A percentile compares a stretch with the other conserved stretches of the same genome.
Evolutionary conservation across 352 stramenopile species (phyloP).

Genomic region (Phytophthora constricta): DNA sequence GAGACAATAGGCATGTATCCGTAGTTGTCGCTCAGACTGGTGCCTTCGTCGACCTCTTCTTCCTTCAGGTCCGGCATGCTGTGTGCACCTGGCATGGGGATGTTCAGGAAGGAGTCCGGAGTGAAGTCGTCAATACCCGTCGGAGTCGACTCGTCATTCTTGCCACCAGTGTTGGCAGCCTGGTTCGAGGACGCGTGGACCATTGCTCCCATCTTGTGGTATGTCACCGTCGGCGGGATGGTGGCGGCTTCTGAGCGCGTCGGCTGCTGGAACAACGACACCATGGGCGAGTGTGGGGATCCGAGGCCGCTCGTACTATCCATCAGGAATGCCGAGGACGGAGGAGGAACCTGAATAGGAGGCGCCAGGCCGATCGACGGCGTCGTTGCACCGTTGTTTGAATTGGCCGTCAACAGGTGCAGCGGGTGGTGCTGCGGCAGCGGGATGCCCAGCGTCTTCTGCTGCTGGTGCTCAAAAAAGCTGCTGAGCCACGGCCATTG

Average conservation of each 20-base stretch:
- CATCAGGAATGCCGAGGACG: slow-evolving; percentile 16
- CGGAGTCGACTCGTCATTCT: slow-evolving; percentile 41
- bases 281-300: slow-evolving; percentile 15
- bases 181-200: not conserved
- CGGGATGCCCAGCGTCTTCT: slow-evolving; percentile 63
- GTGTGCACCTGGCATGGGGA: slow-evolving; percentile 29
- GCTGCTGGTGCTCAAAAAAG: slow-evolving; percentile 85
- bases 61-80: slow-evolving; percentile 21
- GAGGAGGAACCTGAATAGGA: slow-evolving; percentile 51
- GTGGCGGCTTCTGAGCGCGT: not conserved
- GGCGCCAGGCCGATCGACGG: slow-evolving; percentile 33
- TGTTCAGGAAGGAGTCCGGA: slow-evolving; percentile 54
- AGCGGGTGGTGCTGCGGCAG: slow-evolving; percentile 43
- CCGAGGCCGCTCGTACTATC: slow-evolving; percentile 13
- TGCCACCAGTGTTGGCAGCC: not conserved
- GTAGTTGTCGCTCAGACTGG: slow-evolving; percentile 45
- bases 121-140: slow-evolving; percentile 74
- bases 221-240: not conserved
- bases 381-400: not conserved
- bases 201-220: slow-evolving; percentile 2
- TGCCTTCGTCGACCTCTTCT: slow-evolving; percentile 34
- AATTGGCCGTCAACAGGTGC: slow-evolving; percentile 26
- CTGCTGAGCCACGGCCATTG: slow-evolving; percentile 79
- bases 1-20: slow-evolving; percentile 56
- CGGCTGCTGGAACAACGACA: slow-evolving; percentile 26